Base-by-base conservation (phyloP, 2,329 filamentous ascomycete species). In the Colletotrichum ledebouriae region DNA sequence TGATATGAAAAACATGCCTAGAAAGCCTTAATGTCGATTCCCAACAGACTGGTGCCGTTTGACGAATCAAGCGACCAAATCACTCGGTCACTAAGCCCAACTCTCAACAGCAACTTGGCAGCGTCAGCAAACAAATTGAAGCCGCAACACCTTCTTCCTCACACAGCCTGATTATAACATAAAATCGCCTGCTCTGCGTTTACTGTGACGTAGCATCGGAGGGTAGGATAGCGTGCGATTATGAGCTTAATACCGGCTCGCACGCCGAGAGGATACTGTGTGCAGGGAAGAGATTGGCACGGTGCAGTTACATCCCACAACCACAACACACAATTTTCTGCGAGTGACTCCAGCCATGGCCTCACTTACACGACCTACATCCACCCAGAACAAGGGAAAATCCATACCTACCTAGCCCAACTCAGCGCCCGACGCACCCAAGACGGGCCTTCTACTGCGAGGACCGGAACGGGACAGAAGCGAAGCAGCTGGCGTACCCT, bases 361-460 rank as follows among this genome's bases (percentile, higher is more conserved):
- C 55, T 68, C 65, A 68, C 65, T 68, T 68, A 68, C 65, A 68
- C 65, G 61, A 17, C 58, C 56, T 15, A 42, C 37, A 11, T 39
- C 11, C 37, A 13, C 11, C 37, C 37, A 60, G 41, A 20, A 44
- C 29, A 33, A 13, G 13, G 7, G 15, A 15, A 39, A 39, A 2
- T 39, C 42, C 3, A 49, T 25, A 17, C 17, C 17, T 17, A 17
- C 17, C 17, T 17, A 29, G 22, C 10, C 12, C 13, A 47, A 22
- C 57, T 42, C 17, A n/a, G 29, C 22, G 49, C 53, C 47, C 41
- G 20, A 55, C 47, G 61, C 17, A 49, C 22, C 58, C 58, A 29
- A 25, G 41, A 60, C 15, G 55, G 55, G 52, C 42, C 34, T 20
- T 41, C 17, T 29, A 15, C 33, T 41, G 34, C n/a, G 17, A 56